phyloP scores from a whole-genome alignment of 805 yeast species.

The Candida insectorum region DNA sequence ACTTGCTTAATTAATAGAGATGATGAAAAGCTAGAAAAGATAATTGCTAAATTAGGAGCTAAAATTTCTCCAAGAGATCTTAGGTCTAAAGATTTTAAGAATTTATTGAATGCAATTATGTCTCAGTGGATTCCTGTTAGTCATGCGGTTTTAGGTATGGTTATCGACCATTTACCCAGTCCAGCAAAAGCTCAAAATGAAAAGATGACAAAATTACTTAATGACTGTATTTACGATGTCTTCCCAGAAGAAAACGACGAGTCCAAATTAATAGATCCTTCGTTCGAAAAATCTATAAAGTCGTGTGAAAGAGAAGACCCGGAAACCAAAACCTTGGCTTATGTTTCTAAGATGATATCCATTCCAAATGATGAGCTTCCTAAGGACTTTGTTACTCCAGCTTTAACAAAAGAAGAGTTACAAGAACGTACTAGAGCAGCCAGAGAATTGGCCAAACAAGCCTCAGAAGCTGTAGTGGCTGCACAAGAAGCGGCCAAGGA shows the following conservation, averaged over 20 bases:
- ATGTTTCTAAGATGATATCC: conserved; percentile 85
- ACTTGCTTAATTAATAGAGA: conserved; percentile 63
- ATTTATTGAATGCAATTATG: conserved; percentile 62
- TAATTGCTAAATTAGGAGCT: conserved; percentile 65
- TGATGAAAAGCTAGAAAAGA: conserved; percentile 68
- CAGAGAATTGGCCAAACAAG: conserved; percentile 63
- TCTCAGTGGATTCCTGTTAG: conserved; percentile 95
- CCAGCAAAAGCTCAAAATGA: conserved; percentile 73
- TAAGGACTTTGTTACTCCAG: conserved; percentile 33
- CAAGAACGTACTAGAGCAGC: conserved; percentile 62
- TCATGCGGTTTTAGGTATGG: conserved; percentile 77
- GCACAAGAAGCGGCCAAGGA: conserved; percentile 22
- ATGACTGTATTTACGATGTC: conserved; percentile 40
- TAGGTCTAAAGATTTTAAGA: conserved; percentile 71
- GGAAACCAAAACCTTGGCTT: conserved; percentile 49
- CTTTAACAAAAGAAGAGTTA: conserved; percentile 51
- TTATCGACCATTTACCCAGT: conserved; percentile 80
- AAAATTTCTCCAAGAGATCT: conserved; percentile 73
- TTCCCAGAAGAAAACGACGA: conserved; percentile 35
- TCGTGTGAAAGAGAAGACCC: conserved; percentile 68
- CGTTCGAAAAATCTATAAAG: conserved; percentile 53
- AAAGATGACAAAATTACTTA: conserved; percentile 64
- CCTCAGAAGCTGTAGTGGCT: conserved; percentile 49
- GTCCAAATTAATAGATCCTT: conserved; percentile 42
- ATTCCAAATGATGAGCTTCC: conserved; percentile 83